Evolutionary conservation across 176 grass and related monocot genomes (phyloP), one percentile per base, ranked within the genome.

Genomic region (Puya raimondii): DNA sequence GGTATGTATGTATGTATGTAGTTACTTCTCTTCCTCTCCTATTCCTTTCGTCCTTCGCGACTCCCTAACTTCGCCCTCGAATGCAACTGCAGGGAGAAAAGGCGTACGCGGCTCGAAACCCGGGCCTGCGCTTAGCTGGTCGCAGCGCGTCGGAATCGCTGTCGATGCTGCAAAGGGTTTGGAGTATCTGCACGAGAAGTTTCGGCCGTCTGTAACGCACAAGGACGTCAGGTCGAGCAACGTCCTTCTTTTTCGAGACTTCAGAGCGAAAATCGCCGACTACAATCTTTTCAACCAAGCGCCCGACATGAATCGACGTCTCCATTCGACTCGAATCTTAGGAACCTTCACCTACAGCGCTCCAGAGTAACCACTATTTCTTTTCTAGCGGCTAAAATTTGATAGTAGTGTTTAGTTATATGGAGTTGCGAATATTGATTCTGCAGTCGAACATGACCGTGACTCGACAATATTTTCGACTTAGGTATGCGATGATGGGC

Each of bases 241-340:
- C 76, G 78, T 91, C 71, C 88, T 91, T 79, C 54, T 91, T 8
- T 91, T 91, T 79, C 76, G 78, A 0, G 84, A 68, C 12, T 72
- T 74, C 57, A 64, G 72, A 52, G 84, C 88, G 6, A 91, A 91
- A 82, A 61, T 91, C 56, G 84, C 78, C 2, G 88, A 91, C 81
- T 87, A 74, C 81, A 91, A 91, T 85, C 78, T 91, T 61, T 87
- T 80, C 69, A 84, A 78, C 75, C 83, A 91, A 74, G 79, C 88
- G 12, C 80, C 83, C 1, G 88, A 91, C 77, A 80, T 83, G 84
- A 84, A 77, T 0, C 26, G 68, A 0, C 83, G 79, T 71, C 86
- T 87, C 75, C 72, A 77, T 1, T 91, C 88, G 17, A 86, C 84
- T 25, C 73, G 80, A 53, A 82, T 78, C 53, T 75, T 91, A 47